These are phyloP conservation scores for Ophidiomyces ophidiicola DNA, from an alignment of 2,329 filamentous ascomycete genomes.

Conservation along the genomic window DNA sequence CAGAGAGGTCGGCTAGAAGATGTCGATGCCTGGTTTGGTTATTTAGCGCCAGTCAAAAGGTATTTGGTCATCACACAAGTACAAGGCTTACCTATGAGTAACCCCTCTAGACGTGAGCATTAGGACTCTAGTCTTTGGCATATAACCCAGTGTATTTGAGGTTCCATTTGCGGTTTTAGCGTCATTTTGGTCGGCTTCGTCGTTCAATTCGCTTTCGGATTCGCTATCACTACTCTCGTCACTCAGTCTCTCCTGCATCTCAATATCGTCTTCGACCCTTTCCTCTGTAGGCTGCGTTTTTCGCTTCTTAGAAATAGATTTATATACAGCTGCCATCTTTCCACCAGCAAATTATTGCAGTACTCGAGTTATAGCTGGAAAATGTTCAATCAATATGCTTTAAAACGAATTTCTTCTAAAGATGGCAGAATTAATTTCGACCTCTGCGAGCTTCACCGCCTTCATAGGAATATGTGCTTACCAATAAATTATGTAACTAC, in stretches of 20 bases:
- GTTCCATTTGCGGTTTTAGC: constrained; percentile 11
- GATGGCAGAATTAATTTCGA: constrained; percentile 11
- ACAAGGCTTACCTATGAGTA: constrained; percentile 56
- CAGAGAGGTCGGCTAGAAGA: constrained; percentile 75
- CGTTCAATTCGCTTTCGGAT: constrained; percentile 52
- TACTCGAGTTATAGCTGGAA: neutral
- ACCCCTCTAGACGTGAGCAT: constrained; percentile 88
- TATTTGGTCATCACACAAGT: neutral
- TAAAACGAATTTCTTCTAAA: neutral
- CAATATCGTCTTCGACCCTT: constrained; percentile 13
- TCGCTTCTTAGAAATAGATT: constrained; percentile 36
- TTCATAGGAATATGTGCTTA: neutral
- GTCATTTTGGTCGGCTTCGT: constrained; percentile 17
- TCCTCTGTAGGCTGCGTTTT: constrained; percentile 5
- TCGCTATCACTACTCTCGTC: constrained; percentile 22
- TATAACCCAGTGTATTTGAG: constrained; percentile 14
- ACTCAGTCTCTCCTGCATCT: constrained; percentile 15
- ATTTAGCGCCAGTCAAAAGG: constrained; percentile 4
- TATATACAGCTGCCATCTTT: constrained; percentile 46
- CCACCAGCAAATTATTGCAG: neutral
- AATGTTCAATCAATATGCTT: neutral
- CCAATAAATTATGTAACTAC: neutral
- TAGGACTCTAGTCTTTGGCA: constrained; percentile 53
- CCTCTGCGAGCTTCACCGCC: constrained; percentile 2
- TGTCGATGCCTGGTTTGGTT: constrained; percentile 69